A percentile compares a stretch with the other conserved stretches of the same genome.
Conservation (phyloP, 2,329 filamentous ascomycete species). For the Fusarium avenaceum region DNA sequence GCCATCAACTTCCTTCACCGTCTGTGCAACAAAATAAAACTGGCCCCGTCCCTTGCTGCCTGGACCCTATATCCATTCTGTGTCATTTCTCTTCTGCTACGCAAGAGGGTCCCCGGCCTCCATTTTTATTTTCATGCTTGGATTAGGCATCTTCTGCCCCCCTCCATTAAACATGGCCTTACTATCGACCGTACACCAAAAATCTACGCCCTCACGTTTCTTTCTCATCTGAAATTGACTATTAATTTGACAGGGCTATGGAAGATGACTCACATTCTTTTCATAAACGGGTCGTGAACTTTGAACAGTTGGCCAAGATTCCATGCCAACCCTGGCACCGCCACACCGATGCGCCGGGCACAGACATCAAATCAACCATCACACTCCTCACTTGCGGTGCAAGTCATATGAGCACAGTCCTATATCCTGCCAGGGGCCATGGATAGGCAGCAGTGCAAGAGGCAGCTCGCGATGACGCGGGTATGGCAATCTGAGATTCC, state of each 20-base stretch:
- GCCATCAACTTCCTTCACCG: background rate
- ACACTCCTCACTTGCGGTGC: background rate
- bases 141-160: constrained; percentile 31
- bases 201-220: background rate
- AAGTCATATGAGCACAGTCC: constrained; percentile 18
- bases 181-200: background rate
- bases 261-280: constrained; percentile 31
- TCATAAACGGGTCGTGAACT: constrained; percentile 5
- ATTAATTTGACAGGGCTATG: constrained; percentile 6
- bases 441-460: constrained; percentile 42
- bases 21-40: constrained; percentile 10
- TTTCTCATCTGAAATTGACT: background rate
- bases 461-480: constrained; percentile 21
- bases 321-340: constrained; percentile 21
- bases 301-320: constrained; percentile 16
- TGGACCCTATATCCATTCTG: constrained; percentile 9
- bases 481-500: constrained; percentile 10
- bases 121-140: constrained; percentile 9
- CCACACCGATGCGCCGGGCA: constrained; percentile 38
- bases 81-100: constrained; percentile 2
- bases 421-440: constrained; percentile 12
- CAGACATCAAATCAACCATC: constrained; percentile 16
- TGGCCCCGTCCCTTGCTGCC: constrained; percentile 11
- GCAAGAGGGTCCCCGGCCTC: constrained; percentile 13
- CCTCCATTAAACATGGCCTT: constrained; percentile 8